Evolutionary conservation across 345 rosid species (phyloP), one percentile per base, ranked within the genome.

Genomic region (Bruguiera gymnorhiza): DNA sequence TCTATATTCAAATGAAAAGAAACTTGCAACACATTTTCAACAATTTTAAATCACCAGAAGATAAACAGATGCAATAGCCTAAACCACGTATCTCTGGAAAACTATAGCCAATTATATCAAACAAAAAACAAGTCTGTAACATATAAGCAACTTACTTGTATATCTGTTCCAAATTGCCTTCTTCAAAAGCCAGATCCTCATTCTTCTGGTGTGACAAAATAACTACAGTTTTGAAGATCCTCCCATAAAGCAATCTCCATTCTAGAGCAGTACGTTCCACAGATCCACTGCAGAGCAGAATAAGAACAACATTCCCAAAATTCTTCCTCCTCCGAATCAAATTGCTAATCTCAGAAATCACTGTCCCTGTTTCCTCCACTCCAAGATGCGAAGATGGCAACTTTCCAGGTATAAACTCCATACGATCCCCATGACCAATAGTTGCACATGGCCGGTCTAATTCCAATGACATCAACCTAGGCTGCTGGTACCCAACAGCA

Each of bases 211-310:
- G 76, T 16, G 99, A 86, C 78, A 95, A 73, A 76, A 92, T 95
- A 73, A 95, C 75, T 23, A 95, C 98, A 1, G 99, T 89, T 81
- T 87, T 95, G 75, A 95, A 95, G 73, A 95, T 86, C 78, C 98
- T 83, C 18, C 99, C 99, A 70, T 92, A 95, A 30, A 95, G 97
- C 70, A 95, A 79, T 84, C 98, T 87, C 99, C 99, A 95, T 68
- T 95, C 99, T 43, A 95, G 78, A 64, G 98, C 97, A 2, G 98
- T 95, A 27, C 96, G 90, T 74, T 92, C 99, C 61, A 89, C 96
- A 2, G 98, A 94, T 52, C 98, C 93, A 18, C 60, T 84, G 76
- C 99, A 95, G 76, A 87, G 92, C 98, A 95, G 88, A 78, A 95
- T 83, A 62, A 95, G 96, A 78, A 95, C 99, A 62, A 88, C 80